A percentile compares a stretch with the other conserved stretches of the same genome.
phyloP scores from a whole-genome alignment of 2,329 filamentous ascomycete species.

The Fusarium sp. region DNA sequence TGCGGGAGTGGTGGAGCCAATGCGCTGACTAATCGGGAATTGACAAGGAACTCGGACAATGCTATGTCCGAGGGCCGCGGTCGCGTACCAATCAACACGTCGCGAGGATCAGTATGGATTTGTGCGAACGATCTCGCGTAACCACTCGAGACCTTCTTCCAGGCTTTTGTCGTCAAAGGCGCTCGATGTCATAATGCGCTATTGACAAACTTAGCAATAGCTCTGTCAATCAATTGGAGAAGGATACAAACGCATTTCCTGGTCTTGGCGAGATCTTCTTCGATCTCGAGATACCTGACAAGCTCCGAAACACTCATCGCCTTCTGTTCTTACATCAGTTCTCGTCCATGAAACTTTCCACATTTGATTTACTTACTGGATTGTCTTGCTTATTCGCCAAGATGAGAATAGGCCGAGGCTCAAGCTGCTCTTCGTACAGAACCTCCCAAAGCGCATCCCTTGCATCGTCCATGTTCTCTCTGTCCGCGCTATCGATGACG shows the following conservation, averaged over 20 bases:
- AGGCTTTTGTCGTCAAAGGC: neutral
- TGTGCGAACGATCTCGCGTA: neutral
- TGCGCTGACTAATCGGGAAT: neutral
- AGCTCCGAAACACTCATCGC: neutral
- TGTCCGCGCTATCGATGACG: constrained; percentile 2
- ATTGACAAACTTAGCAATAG: neutral
- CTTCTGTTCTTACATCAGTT: neutral
- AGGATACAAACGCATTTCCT: constrained; percentile 1
- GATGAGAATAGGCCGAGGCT: neutral
- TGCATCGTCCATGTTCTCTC: neutral
- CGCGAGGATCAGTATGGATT: neutral
- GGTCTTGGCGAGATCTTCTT: neutral
- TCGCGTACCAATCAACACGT: neutral
- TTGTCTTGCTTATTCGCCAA: constrained; percentile 21
- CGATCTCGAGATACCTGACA: neutral
- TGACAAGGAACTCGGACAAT: neutral
- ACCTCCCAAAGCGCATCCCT: neutral
- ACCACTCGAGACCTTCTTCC: neutral
- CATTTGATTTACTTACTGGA: neutral
- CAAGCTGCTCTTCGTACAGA: constrained; percentile 1
- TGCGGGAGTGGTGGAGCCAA: neutral
- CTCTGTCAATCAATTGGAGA: accelerated
- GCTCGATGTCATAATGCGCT: neutral
- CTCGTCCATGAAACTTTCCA: too few relatives aligned
- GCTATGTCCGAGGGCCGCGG: neutral